A percentile compares a stretch with the other conserved stretches of the same genome.
phyloP scores from a whole-genome alignment of 2,329 filamentous ascomycete species.

The Aureobasidium vineae region DNA sequence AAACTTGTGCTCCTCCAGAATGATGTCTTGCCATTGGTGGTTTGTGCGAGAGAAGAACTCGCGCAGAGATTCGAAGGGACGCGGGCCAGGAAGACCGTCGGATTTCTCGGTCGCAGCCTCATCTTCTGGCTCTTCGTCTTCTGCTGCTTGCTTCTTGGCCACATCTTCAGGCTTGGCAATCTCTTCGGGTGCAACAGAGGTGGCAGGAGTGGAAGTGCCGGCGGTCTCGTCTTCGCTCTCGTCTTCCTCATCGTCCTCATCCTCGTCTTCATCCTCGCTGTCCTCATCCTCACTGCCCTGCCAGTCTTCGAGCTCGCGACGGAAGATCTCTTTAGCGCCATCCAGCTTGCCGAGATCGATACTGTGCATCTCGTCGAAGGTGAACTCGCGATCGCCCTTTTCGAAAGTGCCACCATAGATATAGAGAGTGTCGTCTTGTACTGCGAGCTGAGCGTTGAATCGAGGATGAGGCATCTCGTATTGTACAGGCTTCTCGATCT shows the following conservation, averaged over 20 bases:
- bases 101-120: slow-evolving; percentile 54
- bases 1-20: slow-evolving; percentile 72
- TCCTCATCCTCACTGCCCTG: slow-evolving; percentile 53
- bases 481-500: slow-evolving; percentile 55
- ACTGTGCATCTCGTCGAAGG: slow-evolving; percentile 91
- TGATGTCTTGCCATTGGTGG: slow-evolving; percentile 83
- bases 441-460: slow-evolving; percentile 87
- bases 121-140: slow-evolving; percentile 42
- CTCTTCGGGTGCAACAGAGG: slow-evolving; percentile 36
- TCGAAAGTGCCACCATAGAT: slow-evolving; percentile 96
- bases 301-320: slow-evolving; percentile 83
- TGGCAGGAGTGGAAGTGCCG: slow-evolving; percentile 54
- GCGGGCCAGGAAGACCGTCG: slow-evolving; percentile 70
- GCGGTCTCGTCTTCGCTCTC: slow-evolving; percentile 40
- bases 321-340: slow-evolving; percentile 89
- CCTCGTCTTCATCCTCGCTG: slow-evolving; percentile 50
- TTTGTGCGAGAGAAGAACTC: slow-evolving; percentile 91
- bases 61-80: slow-evolving; percentile 84
- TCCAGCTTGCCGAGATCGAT: slow-evolving; percentile 94
- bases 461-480: slow-evolving; percentile 85
- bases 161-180: slow-evolving; percentile 32
- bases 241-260: slow-evolving; percentile 55
- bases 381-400: slow-evolving; percentile 91
- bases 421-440: slow-evolving; percentile 89
- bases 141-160: slow-evolving; percentile 50